A percentile compares a stretch with the other conserved stretches of the same genome.
Conservation (phyloP, 2,329 filamentous ascomycete species). For the Stachybotrys elegans region DNA sequence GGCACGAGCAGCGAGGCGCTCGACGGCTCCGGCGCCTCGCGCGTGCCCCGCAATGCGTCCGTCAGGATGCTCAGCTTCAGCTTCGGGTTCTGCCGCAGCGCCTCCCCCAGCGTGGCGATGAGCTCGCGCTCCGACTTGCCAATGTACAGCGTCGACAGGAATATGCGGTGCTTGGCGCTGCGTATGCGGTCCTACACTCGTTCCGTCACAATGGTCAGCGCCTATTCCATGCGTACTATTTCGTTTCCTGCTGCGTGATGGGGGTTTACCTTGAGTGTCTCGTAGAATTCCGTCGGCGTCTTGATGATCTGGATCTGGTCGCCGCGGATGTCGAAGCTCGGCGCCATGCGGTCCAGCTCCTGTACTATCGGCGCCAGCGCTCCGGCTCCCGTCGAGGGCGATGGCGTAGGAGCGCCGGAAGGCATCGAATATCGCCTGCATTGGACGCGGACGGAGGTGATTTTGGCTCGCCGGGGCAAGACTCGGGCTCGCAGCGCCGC, state of each 20-base stretch:
- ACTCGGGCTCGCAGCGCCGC: conserved; percentile 21
- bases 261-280: conserved; percentile 72
- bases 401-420: conserved; percentile 20
- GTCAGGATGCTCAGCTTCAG: conserved; percentile 85
- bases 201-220: conserved; percentile 5
- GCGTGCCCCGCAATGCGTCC: conserved; percentile 83
- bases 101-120: conserved; percentile 70
- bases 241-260: background rate
- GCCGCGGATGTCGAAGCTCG: conserved; percentile 81
- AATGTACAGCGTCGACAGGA: conserved; percentile 94
- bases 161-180: conserved; percentile 72
- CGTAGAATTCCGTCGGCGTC: conserved; percentile 85
- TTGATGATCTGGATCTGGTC: conserved; percentile 75
- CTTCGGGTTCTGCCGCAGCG: conserved; percentile 67
- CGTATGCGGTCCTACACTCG: conserved; percentile 67
- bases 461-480: conserved; percentile 19
- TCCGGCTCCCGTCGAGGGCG: conserved; percentile 23
- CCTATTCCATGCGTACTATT: conserved; percentile 9
- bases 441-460: conserved; percentile 26
- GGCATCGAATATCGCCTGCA: conserved; percentile 36
- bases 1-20: conserved; percentile 84
- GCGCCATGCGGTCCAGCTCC: conserved; percentile 84
- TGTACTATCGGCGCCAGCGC: conserved; percentile 50
- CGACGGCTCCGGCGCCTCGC: conserved; percentile 80
- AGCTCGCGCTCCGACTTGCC: conserved; percentile 89